Evolutionary conservation across 768 basidiomycete species (phyloP).

Genomic region (Infundibulicybe gibba): DNA sequence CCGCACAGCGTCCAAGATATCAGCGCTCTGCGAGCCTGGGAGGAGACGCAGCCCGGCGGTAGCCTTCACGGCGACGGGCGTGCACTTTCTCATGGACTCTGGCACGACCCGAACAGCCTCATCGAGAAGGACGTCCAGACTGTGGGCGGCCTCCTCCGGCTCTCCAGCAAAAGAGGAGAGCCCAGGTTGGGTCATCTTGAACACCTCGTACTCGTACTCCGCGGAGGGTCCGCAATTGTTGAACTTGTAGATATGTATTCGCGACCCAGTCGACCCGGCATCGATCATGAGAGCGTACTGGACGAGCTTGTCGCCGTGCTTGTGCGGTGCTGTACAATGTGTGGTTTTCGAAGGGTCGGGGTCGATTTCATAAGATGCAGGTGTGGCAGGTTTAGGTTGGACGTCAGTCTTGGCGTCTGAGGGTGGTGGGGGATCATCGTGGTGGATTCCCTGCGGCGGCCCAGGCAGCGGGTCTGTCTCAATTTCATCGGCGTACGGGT

Average conservation of each 20-base stretch:
- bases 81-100: constrained; percentile 58
- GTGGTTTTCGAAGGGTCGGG: constrained; percentile 71
- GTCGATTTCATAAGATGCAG: constrained; percentile 67
- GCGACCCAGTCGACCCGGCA: constrained; percentile 94
- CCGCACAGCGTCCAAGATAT: constrained; percentile 75
- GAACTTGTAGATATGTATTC: constrained; percentile 99
- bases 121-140: constrained; percentile 75
- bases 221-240: constrained; percentile 80
- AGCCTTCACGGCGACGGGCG: constrained; percentile 89
- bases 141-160: constrained; percentile 71
- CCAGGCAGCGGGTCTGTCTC: background rate
- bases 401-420: too few species aligned
- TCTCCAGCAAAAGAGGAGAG: constrained; percentile 59
- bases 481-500: background rate
- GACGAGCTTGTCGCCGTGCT: constrained; percentile 52
- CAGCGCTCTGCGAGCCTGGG: constrained; percentile 54
- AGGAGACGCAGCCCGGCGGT: constrained; percentile 83
- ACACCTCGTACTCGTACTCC: constrained; percentile 89
- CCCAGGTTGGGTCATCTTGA: constrained; percentile 79
- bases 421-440: constrained; percentile 8
- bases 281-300: constrained; percentile 98
- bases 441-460: background rate
- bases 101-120: constrained; percentile 83
- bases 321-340: constrained; percentile 60
- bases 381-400: constrained; percentile 17